Base-by-base conservation (phyloP, 148 eudicot genomes). In the Vaccinium corymbosum region DNA sequence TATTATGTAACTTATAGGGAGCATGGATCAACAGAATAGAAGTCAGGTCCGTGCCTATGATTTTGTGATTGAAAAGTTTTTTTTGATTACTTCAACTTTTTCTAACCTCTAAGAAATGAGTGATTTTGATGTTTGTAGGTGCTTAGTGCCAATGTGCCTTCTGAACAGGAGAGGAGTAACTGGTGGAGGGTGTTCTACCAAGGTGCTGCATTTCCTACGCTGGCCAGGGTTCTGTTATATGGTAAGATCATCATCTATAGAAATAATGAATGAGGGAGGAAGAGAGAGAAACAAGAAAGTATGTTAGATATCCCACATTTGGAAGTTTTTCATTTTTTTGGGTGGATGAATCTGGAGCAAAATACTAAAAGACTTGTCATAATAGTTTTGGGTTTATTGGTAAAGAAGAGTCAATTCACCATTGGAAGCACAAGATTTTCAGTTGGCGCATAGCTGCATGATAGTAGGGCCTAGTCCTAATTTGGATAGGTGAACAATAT, bases 151-250 rank as follows among this genome's bases (percentile, higher is more conserved):
- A 85, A 89, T 81, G 86, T 83, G 32, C 86, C 93, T 10, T 86
- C 88, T 17, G 86, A 25, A 66, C 59, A 80, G 55, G 95, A 91
- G 86, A 88, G 86, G 80, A 83, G 84, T 53, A 79, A 89, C 15
- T 84, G 91, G 90, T 89, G 97, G 94, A 83, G 87, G 84, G 90
- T 86, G 48, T 96, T 96, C 88, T 96, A 96, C 81, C 87, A 83
- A 77, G 94, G 97, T 74, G 90, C 91, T 49, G 91, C 92, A 61
- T 96, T 94, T 86, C 93, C 91, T 27, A 87, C 92, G n/a, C 86
- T 94, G 53, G 90, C 99, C 81, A 89, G 93, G 81, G 86, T 92
- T 88, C 82, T 96, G 88, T 86, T 92, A 62, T 78, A 87, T 86
- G 98, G 99, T 95, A 91, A 80, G 61, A 5, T 81, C 32, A 51